Base-by-base conservation (phyloP, 768 basidiomycete species). In the Mycena haematopus region DNA sequence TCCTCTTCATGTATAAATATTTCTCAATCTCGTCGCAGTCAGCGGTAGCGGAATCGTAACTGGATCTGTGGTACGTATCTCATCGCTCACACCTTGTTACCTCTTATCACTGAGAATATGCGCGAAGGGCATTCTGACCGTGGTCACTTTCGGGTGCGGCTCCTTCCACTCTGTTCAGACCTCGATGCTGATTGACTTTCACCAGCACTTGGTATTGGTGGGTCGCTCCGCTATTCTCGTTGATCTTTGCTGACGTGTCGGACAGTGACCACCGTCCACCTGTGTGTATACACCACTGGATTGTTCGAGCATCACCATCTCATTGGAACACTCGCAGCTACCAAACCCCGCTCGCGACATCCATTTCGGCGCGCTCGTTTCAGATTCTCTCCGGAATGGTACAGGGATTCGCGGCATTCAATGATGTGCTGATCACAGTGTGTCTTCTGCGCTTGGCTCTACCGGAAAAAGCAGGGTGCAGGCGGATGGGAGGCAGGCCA, bases 201-300 rank as follows among this genome's bases (percentile, higher is more conserved):
- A 15, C 14, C 40, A 63, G 61, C 47, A 15, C 63, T 65, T 22
- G 63, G 63, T 24, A 65, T 65, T 42, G 63, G 63, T 65, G 58
- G 40, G 63, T 57, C 22, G 13, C 15, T 25, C 29, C 50, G 42
- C 31, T 5, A 38, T 11, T 42, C 29, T 17, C 24, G 1, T 7
- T 27, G 6, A 25, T 22, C 15, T 22, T 25, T 10, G 9, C 24
- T 38, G 15, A 31, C 17, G 24, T 33, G 22, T 25, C 13, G 17
- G 22, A 6, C 29, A 65, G 63, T 46, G 10, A 56, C 58, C 27
- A 56, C 63, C 40, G 63, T 60, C n/a, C 63, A 56, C 44, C 59
- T 60, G 63, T 65, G 29, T 27, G 58, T 56, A 15, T 7, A 6
- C 40, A 17, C 11, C 36, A 17, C 10, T 42, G 6, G n/a, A 42